Base-by-base conservation (phyloP, 1,139 yeast genomes). In the Suhomyces wounanorum region DNA sequence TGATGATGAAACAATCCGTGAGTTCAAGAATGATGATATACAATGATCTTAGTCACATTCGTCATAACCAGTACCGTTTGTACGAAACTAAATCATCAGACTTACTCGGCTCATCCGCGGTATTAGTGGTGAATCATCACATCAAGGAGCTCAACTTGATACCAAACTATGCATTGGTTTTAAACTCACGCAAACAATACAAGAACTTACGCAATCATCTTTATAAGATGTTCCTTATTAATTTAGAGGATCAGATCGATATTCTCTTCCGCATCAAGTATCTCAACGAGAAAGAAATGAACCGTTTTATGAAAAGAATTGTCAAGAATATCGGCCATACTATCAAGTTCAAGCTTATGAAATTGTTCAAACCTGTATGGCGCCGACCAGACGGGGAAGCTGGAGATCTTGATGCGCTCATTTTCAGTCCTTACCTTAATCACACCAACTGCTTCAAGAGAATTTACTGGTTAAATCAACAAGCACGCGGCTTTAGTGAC, bases 161-260 rank as follows among this genome's bases (percentile, higher is more conserved):
- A 17, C 79, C 79, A 2, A 68, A 70, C 52, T 70, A 66, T 50
- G 69, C 68, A n/a, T 51, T 66, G 31, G 50, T 68, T 16, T 56
- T 70, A 52, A 63, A 61, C 40, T 61, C 72, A 1, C 56, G 57
- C 43, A 63, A 66, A 45, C 69, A 71, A 43, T 61, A 59, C 44
- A 63, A 60, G 40, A 58, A 56, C 47, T 60, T 76, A 37, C 59
- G 59, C 45, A 65, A 62, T 41, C 81, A 76, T 55, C 56, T 77
- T 26, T 68, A 65, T 58, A 75, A 75, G 54, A 52, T 77, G 21
- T 70, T 75, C 49, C 55, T 73, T 52, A 66, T 73, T 45, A 77
- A 77, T 57, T 55, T 75, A 47, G 73, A 68, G 37, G 77, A 73
- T 39, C 75, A 72, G 53, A 63, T 75, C 23, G 78, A 75, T 40